Evolutionary conservation across 208 protist species (phyloP).

Genomic region (Blechomonas ayalai): DNA sequence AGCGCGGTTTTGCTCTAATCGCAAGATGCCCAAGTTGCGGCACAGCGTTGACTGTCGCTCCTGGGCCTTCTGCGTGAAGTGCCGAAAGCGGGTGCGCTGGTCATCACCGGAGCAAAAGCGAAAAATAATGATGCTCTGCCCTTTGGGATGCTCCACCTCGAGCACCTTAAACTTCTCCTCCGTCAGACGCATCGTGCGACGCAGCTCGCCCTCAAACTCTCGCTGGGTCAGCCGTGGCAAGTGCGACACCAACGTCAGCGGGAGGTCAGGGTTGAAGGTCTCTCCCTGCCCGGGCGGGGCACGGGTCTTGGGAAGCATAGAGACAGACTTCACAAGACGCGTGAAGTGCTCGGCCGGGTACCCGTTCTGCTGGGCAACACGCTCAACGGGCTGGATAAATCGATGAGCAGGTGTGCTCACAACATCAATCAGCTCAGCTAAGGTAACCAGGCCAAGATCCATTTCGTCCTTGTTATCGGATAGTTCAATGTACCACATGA

Average conservation of each 20-base stretch:
- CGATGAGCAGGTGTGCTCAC: constrained; percentile 62
- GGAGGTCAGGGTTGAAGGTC: constrained; percentile 59
- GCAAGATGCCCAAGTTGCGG: constrained; percentile 73
- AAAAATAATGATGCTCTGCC: constrained; percentile 73
- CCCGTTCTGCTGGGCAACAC: constrained; percentile 56
- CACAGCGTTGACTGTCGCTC: constrained; percentile 78
- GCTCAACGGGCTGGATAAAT: constrained; percentile 74
- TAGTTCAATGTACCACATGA: constrained; percentile 85
- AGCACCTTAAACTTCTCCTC: constrained; percentile 52
- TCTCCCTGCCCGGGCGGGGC: constrained; percentile 18
- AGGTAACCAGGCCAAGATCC: constrained; percentile 67
- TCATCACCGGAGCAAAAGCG: constrained; percentile 40
- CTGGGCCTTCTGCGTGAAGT: constrained; percentile 71
- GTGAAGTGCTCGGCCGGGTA: constrained; percentile 55
- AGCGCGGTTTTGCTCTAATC: constrained; percentile 61
- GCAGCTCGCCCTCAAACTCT: constrained; percentile 81
- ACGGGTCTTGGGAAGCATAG: constrained; percentile 34
- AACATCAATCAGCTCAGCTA: constrained; percentile 64
- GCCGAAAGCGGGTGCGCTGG: constrained; percentile 48
- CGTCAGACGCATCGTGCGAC: constrained; percentile 31
- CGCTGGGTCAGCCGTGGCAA: constrained; percentile 54
- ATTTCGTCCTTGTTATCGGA: constrained; percentile 70
- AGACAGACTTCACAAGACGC: constrained; percentile 49
- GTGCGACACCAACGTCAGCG: constrained; percentile 66
- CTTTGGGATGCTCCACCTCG: constrained; percentile 42